Percentiles rank a stretch among this genome's conserved stretches.
Conservation (phyloP, 768 basidiomycete genomes). For the Tricholoma saponaceum region DNA sequence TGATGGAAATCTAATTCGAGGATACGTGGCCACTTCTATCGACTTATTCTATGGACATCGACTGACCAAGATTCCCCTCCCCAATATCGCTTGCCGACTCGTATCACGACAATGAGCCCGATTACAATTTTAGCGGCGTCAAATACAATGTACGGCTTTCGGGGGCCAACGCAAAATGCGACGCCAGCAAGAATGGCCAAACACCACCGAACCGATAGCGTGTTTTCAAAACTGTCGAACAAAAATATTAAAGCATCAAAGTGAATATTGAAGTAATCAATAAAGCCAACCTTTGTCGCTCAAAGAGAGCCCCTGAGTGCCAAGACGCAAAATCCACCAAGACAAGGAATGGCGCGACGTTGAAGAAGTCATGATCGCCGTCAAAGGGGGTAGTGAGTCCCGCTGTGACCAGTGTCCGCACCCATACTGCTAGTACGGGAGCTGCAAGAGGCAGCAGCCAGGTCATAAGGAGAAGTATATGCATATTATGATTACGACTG, state of each 20-base stretch:
- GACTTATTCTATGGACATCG: background rate
- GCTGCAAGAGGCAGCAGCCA: slow-evolving; percentile 76
- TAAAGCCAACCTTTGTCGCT: slow-evolving; percentile 35
- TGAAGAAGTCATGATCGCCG: slow-evolving; percentile 72
- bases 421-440: slow-evolving; percentile 85
- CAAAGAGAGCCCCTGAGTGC: slow-evolving; percentile 37
- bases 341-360: slow-evolving; percentile 59
- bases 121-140: slow-evolving; percentile 51
- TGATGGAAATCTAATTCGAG: background rate
- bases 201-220: slow-evolving; percentile 47
- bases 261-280: slow-evolving; percentile 2
- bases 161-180: slow-evolving; percentile 67
- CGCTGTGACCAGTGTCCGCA: slow-evolving; percentile 76
- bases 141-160: slow-evolving; percentile 61
- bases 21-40: background rate
- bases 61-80: slow-evolving; percentile 33
- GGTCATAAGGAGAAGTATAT: slow-evolving; percentile 72
- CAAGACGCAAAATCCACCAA: slow-evolving; percentile 60
- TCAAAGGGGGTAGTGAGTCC: slow-evolving; percentile 77
- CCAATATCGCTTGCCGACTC: slow-evolving; percentile 50
- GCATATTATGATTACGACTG: slow-evolving; percentile 49
- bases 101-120: slow-evolving; percentile 38
- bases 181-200: slow-evolving; percentile 44
- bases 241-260: slow-evolving; percentile 5
- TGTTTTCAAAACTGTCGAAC: slow-evolving; percentile 33